Evolutionary conservation across 2,329 filamentous ascomycete species (phyloP), one percentile per base, ranked within the genome.

Genomic region (Ceratocystis papillata): DNA sequence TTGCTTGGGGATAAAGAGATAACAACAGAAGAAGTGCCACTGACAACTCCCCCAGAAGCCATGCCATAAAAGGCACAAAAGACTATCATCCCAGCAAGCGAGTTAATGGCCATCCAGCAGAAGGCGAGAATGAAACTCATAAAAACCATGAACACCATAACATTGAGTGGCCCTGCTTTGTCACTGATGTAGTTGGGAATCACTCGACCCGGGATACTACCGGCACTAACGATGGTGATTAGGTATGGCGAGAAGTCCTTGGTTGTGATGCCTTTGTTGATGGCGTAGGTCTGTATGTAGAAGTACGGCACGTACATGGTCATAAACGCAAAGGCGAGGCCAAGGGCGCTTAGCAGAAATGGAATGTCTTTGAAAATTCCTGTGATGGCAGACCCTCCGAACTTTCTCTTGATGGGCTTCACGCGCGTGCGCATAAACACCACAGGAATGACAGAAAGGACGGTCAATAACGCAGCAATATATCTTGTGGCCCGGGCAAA

Each of bases 401-500:
- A 46, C 4, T 25, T 50, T 17, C 67, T 62, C 53, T 66, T 64
- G 25, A 63, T 53, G 0, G 76, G 71, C 66, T 73, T 72, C 25
- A 76, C 69, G 5, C 78, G 76, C 67, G 74, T 69, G 62, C 64
- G 62, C 76, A 80, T 78, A 55, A 77, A 74, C 3, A 70, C 69
- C 5, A 77, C 60, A 0, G 77, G 75, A 4, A 80, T 66, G n/a
- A 72, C 65, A 48, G 75, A 72, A 25, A 77, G 71, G 1, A 63
- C 77, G 15, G 79, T 73, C 17, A 81, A 72, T 65, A 79, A 70
- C 67, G 80, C 78, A 28, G 74, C 78, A 20, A 80, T 74, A 44
- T 77, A 72, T 6, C 79, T 74, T 3, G 75, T 77, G 5, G 80
- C 76, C 81, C 81, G 84, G 59, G 75, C 74, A 72, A 85, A 86